Base-by-base conservation (phyloP, 768 basidiomycete genomes). In the Agrocybe praecox region DNA sequence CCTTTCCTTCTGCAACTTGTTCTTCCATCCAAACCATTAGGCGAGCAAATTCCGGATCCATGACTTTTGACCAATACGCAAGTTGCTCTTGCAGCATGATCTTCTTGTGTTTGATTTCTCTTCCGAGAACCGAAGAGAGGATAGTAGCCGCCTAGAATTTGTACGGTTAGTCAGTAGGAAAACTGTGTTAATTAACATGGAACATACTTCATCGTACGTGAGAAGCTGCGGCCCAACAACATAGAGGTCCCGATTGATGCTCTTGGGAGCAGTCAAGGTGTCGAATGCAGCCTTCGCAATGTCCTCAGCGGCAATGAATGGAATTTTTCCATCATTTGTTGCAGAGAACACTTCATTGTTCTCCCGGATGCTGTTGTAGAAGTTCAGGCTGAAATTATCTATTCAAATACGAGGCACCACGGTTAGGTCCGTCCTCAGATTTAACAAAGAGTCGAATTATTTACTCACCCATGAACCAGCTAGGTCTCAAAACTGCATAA, bases 391-490 rank as follows among this genome's bases (percentile, higher is more conserved):
- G 17, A 74, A 67, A 56, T 75, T 75, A n/a, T 75, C 73, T 75
- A 24, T 11, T 11, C 40, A 26, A 11, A 36, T 2, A 29, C n/a
- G n/a, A n/a, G n/a, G n/a, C n/a, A n/a, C n/a, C n/a, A n/a, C n/a
- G n/a, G n/a, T n/a, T n/a, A n/a, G n/a, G n/a, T n/a, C n/a, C n/a
- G n/a, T n/a, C n/a, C n/a, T n/a, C n/a, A n/a, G n/a, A n/a, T n/a
- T n/a, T n/a, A n/a, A n/a, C n/a, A n/a, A n/a, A n/a, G n/a, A n/a
- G n/a, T n/a, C n/a, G n/a, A 47, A 47, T 4, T 21, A 18, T 17
- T 3, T 18, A 45, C 57, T 59, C 32, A 70, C 73, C 65, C n/a
- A 67, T 63, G 49, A 73, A 73, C 68, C 69, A 72, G 34, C 67
- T 68, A 8, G 72, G 68, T 1, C 70, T 60, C 15, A 74, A 52